phyloP scores from a whole-genome alignment of 208 protist genomes.

The Trypanosoma mega region DNA sequence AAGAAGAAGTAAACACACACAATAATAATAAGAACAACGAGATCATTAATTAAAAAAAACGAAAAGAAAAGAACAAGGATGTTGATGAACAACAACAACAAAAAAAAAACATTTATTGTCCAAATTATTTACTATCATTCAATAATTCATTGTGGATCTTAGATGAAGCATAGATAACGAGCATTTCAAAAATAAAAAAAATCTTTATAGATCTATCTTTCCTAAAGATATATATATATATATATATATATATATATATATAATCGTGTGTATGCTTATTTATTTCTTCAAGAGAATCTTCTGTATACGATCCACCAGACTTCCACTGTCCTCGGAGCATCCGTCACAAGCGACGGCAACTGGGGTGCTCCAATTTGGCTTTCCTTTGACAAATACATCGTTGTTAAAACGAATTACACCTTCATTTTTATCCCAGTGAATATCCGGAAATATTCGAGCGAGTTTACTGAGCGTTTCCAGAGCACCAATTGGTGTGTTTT shows the following conservation, averaged over 20 bases:
- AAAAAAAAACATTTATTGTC: constrained; percentile 13
- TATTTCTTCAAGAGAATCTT: constrained; percentile 65
- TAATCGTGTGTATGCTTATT: constrained; percentile 9
- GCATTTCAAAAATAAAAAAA: too few species aligned
- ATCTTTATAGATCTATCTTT: too few species aligned
- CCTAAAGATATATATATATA: neutral
- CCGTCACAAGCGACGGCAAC: constrained; percentile 55
- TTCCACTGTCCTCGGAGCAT: constrained; percentile 42
- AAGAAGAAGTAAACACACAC: neutral
- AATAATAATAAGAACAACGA: neutral
- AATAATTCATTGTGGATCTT: too few species aligned
- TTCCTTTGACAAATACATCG: constrained; percentile 68
- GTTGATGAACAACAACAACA: constrained; percentile 8
- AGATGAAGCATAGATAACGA: too few species aligned
- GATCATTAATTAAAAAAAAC: constrained; percentile 2
- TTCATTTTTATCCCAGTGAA: constrained; percentile 73
- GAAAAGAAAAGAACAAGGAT: constrained; percentile 6
- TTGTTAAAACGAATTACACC: constrained; percentile 69
- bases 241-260: neutral
- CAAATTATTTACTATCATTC: too few species aligned
- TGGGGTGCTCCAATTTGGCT: constrained; percentile 69
- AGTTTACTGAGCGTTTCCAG: constrained; percentile 64
- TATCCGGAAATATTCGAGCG: constrained; percentile 72
- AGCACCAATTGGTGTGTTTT: constrained; percentile 66
- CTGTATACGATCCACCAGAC: constrained; percentile 65